Conservation (phyloP, 352 stramenopile genomes). For the Plasmopara halstedii region DNA sequence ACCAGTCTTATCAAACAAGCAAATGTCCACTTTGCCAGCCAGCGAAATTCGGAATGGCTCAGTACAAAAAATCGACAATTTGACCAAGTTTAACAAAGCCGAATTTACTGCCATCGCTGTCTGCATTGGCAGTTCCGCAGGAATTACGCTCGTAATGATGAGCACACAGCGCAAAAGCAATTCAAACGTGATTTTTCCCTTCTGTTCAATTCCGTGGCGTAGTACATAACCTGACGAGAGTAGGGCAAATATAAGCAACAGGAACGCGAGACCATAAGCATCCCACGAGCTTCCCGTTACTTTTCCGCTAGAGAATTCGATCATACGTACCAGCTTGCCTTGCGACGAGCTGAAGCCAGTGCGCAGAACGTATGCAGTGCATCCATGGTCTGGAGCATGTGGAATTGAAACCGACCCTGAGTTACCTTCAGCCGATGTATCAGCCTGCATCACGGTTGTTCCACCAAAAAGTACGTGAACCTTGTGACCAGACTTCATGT, state of each 20-base stretch:
- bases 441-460: conserved; percentile 87
- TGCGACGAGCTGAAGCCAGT: conserved; percentile 98
- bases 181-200: conserved; percentile 93
- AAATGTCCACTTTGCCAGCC: conserved; percentile 94
- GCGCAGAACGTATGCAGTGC: conserved; percentile 91
- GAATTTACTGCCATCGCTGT: conserved; percentile 96
- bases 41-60: conserved; percentile 98
- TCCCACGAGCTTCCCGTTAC: conserved; percentile 93
- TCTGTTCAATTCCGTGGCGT: conserved; percentile 76
- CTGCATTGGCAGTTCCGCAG: conserved; percentile 98
- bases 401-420: conserved; percentile 32
- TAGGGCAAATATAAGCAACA: conserved; percentile 96
- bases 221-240: conserved; percentile 92
- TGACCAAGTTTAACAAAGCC: conserved; percentile 91
- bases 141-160: conserved; percentile 98
- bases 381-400: conserved; percentile 84
- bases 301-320: conserved; percentile 96
- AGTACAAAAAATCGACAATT: conserved; percentile 96
- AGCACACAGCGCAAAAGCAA: conserved; percentile 96
- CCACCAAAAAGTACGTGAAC: conserved; percentile 91
- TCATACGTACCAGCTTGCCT: conserved; percentile 96
- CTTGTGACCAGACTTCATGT: conserved; percentile 85
- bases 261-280: conserved; percentile 92
- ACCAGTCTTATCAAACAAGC: conserved; percentile 98
- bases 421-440: conserved; percentile 32